Percentiles rank a stretch among this genome's conserved stretches.
These are phyloP conservation scores for Solanum rostratum DNA, from an alignment of 257 asterid species.

Conservation along the genomic window DNA sequence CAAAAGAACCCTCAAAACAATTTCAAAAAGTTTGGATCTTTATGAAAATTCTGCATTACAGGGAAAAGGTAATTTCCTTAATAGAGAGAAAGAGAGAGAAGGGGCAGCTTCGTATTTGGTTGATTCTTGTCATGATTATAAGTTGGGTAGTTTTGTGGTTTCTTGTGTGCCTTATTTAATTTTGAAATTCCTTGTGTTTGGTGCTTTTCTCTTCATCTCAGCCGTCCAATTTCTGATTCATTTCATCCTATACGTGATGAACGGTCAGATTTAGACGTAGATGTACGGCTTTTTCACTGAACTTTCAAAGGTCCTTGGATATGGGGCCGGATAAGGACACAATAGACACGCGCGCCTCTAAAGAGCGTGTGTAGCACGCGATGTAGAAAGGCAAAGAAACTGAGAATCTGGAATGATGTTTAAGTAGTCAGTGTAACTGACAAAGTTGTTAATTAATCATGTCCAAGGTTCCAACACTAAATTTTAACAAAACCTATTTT, in stretches of 20 bases:
- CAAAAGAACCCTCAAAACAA: not conserved
- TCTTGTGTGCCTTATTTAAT: conserved; percentile 19
- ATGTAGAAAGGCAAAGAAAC: not conserved
- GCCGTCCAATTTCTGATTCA: conserved; percentile 26
- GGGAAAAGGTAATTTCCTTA: not conserved
- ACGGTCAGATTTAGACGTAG: conserved; percentile 12
- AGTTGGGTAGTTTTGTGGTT: conserved; percentile 13
- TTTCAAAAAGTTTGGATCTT: conserved; percentile 4
- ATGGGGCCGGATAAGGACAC: not conserved
- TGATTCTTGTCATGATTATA: conserved; percentile 39
- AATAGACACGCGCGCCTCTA: conserved; percentile 22
- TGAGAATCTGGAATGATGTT: conserved; percentile 18
- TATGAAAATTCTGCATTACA: conserved; percentile 22
- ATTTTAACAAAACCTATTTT: not conserved
- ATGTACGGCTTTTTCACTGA: conserved; percentile 6
- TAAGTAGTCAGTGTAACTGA: conserved; percentile 11
- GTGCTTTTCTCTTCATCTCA: not conserved
- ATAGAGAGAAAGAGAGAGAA: not conserved
- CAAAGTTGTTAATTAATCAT: conserved; percentile 11
- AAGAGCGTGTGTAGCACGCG: conserved; percentile 1
- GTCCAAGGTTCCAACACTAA: not conserved
- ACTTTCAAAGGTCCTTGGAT: conserved; percentile 7
- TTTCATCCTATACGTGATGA: not conserved
- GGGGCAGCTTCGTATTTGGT: conserved; percentile 17
- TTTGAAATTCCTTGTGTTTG: conserved; percentile 20